Conservation (phyloP, 352 stramenopile genomes). For the Phytophthora fragariaefolia region DNA sequence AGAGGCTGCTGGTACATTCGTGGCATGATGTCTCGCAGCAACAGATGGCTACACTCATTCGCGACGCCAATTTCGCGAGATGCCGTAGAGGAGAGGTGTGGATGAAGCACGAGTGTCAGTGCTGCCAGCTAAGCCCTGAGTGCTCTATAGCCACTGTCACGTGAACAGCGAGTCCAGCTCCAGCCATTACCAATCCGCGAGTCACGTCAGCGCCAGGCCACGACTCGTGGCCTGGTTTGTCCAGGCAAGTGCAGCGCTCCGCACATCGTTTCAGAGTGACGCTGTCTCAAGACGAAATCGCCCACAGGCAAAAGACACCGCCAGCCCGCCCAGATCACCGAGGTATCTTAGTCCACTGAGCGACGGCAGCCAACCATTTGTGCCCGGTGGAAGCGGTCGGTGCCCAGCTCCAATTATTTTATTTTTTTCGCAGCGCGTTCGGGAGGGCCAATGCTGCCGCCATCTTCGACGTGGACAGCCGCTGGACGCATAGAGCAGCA, state of each 20-base stretch:
- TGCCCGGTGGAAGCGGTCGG: conserved; percentile 17
- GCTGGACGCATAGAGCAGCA: conserved; percentile 22
- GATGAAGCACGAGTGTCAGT: neutral
- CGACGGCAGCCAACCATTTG: conserved; percentile 22
- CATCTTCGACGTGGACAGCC: conserved; percentile 25
- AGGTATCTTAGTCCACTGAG: conserved; percentile 9
- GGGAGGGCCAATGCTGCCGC: neutral
- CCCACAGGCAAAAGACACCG: too few relatives aligned
- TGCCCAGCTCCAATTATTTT: conserved; percentile 9
- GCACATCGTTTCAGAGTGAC: neutral
- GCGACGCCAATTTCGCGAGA: too few relatives aligned
- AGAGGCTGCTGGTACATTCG: too few relatives aligned
- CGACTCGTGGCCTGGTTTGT: too few relatives aligned
- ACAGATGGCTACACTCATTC: neutral
- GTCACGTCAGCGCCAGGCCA: neutral
- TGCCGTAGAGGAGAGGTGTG: conserved; percentile 26
- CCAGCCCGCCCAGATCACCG: too few relatives aligned
- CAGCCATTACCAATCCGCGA: conserved; percentile 28
- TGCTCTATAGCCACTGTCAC: conserved; percentile 26
- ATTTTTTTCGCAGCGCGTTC: neutral
- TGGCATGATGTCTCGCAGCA: too few relatives aligned
- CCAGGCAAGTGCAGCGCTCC: too few relatives aligned
- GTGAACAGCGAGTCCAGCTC: conserved; percentile 8
- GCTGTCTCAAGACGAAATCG: neutral
- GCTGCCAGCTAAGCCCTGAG: too few relatives aligned